Conservation (phyloP, 2,329 filamentous ascomycete species). For the Dothideomycetes sp. region DNA sequence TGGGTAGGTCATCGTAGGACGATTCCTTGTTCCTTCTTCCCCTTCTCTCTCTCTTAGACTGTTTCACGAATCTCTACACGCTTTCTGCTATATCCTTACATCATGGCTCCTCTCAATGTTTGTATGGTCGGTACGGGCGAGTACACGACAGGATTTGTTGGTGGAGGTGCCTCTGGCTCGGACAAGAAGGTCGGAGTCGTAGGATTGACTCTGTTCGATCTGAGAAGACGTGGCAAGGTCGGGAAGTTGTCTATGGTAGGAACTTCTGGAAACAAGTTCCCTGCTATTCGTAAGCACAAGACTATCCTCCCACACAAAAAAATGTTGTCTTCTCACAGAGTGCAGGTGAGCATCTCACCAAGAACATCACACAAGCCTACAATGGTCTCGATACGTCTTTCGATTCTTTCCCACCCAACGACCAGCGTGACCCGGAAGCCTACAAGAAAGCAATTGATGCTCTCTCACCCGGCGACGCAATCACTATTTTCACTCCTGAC, state of each 20-base stretch:
- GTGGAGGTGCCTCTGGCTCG: slow-evolving; percentile 69
- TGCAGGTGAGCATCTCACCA: slow-evolving; percentile 67
- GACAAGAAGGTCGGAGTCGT: slow-evolving; percentile 97
- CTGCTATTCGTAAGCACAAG: slow-evolving; percentile 64
- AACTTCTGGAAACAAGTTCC: slow-evolving; percentile 80
- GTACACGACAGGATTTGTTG: slow-evolving; percentile 93
- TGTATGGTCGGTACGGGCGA: slow-evolving; percentile 74
- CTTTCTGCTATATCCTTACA: slow-evolving; percentile 6
- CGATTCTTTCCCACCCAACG: slow-evolving; percentile 68
- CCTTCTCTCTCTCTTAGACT: slow-evolving; percentile 5
- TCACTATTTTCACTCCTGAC: slow-evolving; percentile 94
- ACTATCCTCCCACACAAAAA: background rate
- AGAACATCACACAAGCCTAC: slow-evolving; percentile 82
- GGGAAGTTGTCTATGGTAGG: slow-evolving; percentile 81
- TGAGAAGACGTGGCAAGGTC: slow-evolving; percentile 81
- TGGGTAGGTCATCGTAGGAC: too few species aligned
- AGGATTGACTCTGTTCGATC: slow-evolving; percentile 78
- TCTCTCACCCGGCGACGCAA: slow-evolving; percentile 71
- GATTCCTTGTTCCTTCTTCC: background rate
- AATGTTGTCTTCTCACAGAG: background rate
- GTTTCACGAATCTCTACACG: too few species aligned
- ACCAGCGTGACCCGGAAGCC: slow-evolving; percentile 63
- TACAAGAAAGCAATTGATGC: slow-evolving; percentile 86
- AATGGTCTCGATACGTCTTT: slow-evolving; percentile 84
- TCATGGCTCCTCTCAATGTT: slow-evolving; percentile 42